phyloP scores from a whole-genome alignment of 2,329 filamentous ascomycete species.

The Lanzia echinophila region DNA sequence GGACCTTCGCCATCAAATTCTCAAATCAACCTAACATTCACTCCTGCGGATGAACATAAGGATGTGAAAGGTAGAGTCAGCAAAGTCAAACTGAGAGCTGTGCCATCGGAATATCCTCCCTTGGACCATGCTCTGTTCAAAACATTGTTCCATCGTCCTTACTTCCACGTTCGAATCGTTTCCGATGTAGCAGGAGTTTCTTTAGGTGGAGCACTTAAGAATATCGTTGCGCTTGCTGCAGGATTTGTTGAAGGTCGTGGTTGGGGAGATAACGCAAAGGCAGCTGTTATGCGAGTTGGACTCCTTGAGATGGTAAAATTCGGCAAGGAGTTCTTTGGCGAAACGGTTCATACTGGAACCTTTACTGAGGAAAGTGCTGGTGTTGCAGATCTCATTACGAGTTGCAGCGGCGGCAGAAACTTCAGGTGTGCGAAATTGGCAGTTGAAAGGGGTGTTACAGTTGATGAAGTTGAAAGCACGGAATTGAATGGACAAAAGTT shows the following conservation, averaged over 20 bases:
- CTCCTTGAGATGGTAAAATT: constrained; percentile 96
- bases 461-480: constrained; percentile 79
- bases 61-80: constrained; percentile 62
- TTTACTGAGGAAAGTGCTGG: constrained; percentile 97
- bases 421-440: constrained; percentile 89
- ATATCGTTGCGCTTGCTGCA: constrained; percentile 88
- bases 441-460: constrained; percentile 68
- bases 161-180: constrained; percentile 95
- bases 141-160: constrained; percentile 86
- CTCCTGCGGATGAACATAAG: constrained; percentile 47
- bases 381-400: constrained; percentile 92
- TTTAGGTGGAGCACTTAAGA: constrained; percentile 90
- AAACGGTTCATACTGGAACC: constrained; percentile 72
- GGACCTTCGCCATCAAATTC: constrained; percentile 43
- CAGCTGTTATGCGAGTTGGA: constrained; percentile 95
- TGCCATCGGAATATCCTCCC: constrained; percentile 77
- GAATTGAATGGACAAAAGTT: constrained; percentile 96
- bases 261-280: constrained; percentile 98
- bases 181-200: constrained; percentile 96
- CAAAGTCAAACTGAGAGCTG: constrained; percentile 63
- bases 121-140: constrained; percentile 80
- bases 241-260: constrained; percentile 93
- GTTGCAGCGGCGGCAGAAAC: constrained; percentile 85
- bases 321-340: constrained; percentile 84
- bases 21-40: constrained; percentile 44